phyloP scores from a whole-genome alignment of 495 filamentous ascomycete genomes.

The Aspergillus sclerotioniger region DNA sequence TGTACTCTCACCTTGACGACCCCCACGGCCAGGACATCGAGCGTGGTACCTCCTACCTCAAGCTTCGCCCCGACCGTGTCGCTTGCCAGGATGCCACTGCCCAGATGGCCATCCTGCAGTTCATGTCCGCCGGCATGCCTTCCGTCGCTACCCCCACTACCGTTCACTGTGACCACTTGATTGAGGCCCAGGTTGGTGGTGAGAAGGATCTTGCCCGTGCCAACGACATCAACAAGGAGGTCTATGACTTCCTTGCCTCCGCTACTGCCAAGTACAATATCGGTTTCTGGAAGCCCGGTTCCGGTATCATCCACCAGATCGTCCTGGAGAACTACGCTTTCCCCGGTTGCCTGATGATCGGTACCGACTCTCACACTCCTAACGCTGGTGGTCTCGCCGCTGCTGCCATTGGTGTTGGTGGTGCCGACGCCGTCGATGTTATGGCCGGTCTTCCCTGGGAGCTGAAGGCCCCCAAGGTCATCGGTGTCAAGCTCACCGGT shows the following conservation, averaged over 20 bases:
- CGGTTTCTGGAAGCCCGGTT: constrained; percentile 98
- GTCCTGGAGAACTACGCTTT: constrained; percentile 98
- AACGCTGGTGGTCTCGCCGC: constrained; percentile 97
- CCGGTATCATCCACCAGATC: constrained; percentile 99
- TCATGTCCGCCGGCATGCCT: constrained; percentile 97
- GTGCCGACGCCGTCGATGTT: constrained; percentile 97
- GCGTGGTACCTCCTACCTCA: constrained; percentile 92
- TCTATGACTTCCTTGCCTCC: constrained; percentile 94
- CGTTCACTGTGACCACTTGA: constrained; percentile 99
- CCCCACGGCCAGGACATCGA: constrained; percentile 94
- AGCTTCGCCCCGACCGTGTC: constrained; percentile 93
- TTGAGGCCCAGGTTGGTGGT: constrained; percentile 94
- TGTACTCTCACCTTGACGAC: constrained; percentile 98
- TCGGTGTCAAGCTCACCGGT: constrained; percentile 92
- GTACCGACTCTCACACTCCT: constrained; percentile 97
- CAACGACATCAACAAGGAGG: constrained; percentile 96
- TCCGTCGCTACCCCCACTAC: constrained; percentile 92
- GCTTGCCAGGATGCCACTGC: constrained; percentile 99
- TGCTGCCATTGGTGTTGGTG: constrained; percentile 95
- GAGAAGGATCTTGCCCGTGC: constrained; percentile 92
- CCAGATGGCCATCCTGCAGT: constrained; percentile 99
- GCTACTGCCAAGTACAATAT: constrained; percentile 99
- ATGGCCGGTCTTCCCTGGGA: constrained; percentile 99
- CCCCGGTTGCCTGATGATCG: constrained; percentile 96
- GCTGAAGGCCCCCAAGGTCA: constrained; percentile 95